Conservation (phyloP, 1,284 basidiomycete genomes). For the Phlebopus sp. region DNA sequence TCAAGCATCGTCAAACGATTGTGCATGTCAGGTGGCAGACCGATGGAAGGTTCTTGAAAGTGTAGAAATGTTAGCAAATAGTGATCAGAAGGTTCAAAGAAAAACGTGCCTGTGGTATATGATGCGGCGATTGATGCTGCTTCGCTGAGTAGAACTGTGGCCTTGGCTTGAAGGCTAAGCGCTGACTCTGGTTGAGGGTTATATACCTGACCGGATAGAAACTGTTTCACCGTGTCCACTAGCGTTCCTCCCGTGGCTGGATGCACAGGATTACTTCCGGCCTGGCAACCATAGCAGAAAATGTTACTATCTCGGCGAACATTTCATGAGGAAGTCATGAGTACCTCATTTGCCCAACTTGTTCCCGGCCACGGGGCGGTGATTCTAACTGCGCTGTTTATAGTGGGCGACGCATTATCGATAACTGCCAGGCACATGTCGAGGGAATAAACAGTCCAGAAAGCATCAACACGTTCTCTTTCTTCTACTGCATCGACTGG, state of each 20-base stretch:
- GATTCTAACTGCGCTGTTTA: constrained; percentile 32
- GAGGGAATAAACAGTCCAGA: constrained; percentile 43
- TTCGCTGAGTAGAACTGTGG: constrained; percentile 34
- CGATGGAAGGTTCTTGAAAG: constrained; percentile 20
- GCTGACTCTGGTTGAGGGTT: constrained; percentile 17
- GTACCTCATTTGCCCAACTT: constrained; percentile 4
- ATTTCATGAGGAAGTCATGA: background rate
- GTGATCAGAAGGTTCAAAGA: background rate
- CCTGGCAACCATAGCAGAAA: background rate
- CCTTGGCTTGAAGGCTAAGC: constrained; percentile 30
- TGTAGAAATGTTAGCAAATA: constrained; percentile 15
- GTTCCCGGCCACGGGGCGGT: constrained; percentile 44
- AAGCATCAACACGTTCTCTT: constrained; percentile 45
- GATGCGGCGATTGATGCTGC: constrained; percentile 25
- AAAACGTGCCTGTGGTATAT: constrained; percentile 26
- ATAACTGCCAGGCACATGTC: constrained; percentile 40
- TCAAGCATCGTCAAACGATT: constrained; percentile 35
- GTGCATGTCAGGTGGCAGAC: constrained; percentile 18
- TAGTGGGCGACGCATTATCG: constrained; percentile 31
- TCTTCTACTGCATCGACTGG: constrained; percentile 41
- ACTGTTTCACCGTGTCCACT: constrained; percentile 23
- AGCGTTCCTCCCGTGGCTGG: constrained; percentile 10
- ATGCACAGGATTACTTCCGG: background rate
- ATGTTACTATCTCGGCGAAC: background rate
- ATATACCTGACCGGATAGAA: constrained; percentile 24